Percentiles rank a stretch among this genome's conserved stretches.
phyloP scores from a whole-genome alignment of 73 alveolate genomes.

The Symbiodinium pilosum region DNA sequence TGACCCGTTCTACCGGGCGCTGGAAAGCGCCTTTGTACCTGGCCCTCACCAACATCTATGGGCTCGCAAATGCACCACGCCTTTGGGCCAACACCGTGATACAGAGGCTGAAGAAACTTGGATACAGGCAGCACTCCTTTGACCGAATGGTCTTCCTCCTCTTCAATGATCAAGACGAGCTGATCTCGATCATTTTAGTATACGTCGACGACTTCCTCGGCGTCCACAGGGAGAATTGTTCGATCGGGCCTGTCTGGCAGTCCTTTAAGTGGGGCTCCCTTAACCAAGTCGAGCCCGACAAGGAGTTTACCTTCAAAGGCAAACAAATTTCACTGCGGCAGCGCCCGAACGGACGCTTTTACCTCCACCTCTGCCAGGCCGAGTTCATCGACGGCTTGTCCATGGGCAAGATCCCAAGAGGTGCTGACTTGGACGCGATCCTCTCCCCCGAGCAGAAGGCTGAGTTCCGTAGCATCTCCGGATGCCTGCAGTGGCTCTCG shows the following conservation, averaged over 20 bases:
- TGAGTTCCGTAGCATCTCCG: neutral
- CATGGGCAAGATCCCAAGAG: neutral
- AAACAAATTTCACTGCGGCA: neutral
- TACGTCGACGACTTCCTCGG: conserved; percentile 57
- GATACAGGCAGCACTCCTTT: neutral
- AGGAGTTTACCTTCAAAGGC: neutral
- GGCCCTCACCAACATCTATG: conserved; percentile 11
- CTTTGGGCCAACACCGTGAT: neutral
- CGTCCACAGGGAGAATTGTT: neutral
- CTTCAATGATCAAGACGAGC: neutral
- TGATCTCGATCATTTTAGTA: neutral
- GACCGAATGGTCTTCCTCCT: conserved; percentile 3
- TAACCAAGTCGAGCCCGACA: neutral
- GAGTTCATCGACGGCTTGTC: neutral
- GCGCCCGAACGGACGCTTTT: too few relatives aligned
- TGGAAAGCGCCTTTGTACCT: neutral
- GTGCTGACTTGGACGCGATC: neutral
- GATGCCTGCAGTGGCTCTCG: neutral
- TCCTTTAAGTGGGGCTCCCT: conserved; percentile 13
- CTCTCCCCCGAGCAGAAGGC: too few relatives aligned
- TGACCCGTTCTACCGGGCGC: neutral
- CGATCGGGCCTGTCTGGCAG: neutral
- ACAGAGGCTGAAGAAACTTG: neutral
- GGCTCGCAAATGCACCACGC: neutral
- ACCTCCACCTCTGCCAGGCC: neutral